Base-by-base conservation (phyloP, 108 stramenopile species). In the Conticribra guillardii region DNA sequence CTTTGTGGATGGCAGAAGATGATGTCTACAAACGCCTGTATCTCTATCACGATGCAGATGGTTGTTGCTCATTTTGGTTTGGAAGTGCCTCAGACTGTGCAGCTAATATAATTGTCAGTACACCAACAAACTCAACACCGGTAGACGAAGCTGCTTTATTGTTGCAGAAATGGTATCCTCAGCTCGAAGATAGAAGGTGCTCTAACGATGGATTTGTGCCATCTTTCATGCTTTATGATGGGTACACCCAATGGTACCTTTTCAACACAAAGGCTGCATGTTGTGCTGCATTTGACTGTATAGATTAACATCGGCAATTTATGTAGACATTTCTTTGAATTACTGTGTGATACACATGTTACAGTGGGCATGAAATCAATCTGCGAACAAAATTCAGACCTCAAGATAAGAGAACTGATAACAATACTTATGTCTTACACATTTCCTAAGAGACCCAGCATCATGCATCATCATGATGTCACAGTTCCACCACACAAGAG, bases 151-250 rank as follows among this genome's bases (percentile, higher is more conserved):
- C 23, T 22, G 14, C 57, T 55, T 11, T 9, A 11, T 41, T 41
- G 37, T 11, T 41, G 11, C 21, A 44, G 18, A 74, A 33, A 44
- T 74, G 73, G 73, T 74, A 74, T 47, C 73, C 73, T 3, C n/a
- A 48, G 26, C 15, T 74, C 1, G 64, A 30, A 17, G 64, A 54
- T 4, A n/a, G 24, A 26, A 41, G 26, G 5, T 74, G 73, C 37
- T 45, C 33, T 32, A 74, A 65, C 44, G 73, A 74, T 54, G 34
- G 51, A 26, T 0, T 0, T 3, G 66, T 60, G 57, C 64, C 64
- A 7, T 41, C 31, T 14, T 74, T 46, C 46, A 66, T 74, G 73
- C 57, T 66, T 8, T 26, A 21, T 1, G 58, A 70, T 9, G 54
- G 54, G 11, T 74, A 41, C 44, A 29, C 41, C 7, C 51, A 67